Evolutionary conservation across 2,329 filamentous ascomycete species (phyloP).

Genomic region (Mycocentrospora acerina): DNA sequence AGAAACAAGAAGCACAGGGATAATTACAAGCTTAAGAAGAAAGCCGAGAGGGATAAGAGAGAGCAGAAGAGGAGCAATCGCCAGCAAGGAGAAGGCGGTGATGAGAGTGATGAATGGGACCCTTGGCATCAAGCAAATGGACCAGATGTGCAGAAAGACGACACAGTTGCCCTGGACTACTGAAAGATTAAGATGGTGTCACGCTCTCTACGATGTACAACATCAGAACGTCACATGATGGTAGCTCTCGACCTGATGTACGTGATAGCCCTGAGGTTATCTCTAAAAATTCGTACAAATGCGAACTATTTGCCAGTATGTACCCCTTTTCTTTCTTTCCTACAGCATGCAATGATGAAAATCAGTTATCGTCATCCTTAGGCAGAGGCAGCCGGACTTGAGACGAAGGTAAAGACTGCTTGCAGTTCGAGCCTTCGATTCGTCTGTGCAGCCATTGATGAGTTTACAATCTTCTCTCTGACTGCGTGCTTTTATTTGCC

Average conservation of each 20-base stretch:
- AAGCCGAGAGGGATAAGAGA: slow-evolving; percentile 18
- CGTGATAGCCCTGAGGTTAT: too few relatives aligned
- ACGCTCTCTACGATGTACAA: not conserved
- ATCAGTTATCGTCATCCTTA: slow-evolving; percentile 95
- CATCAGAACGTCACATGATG: not conserved
- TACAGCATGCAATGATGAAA: slow-evolving; percentile 71
- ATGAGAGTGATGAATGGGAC: slow-evolving; percentile 45
- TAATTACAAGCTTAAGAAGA: slow-evolving; percentile 28
- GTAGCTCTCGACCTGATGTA: not conserved
- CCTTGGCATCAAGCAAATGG: slow-evolving; percentile 49
- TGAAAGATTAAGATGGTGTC: slow-evolving; percentile 17
- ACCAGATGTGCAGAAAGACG: slow-evolving; percentile 44
- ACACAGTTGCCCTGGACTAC: slow-evolving; percentile 52
- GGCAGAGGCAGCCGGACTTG: slow-evolving; percentile 59
- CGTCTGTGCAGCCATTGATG: slow-evolving; percentile 29
- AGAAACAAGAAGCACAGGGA: slow-evolving; percentile 26
- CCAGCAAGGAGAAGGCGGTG: slow-evolving; percentile 21
- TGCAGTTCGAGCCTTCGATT: slow-evolving; percentile 23
- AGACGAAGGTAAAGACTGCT: slow-evolving; percentile 22
- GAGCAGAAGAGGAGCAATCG: slow-evolving; percentile 18
- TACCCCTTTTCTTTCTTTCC: slow-evolving; percentile 4
- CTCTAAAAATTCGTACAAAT: not conserved
- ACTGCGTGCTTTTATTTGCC: slow-evolving; percentile 10
- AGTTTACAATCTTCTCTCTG: slow-evolving; percentile 43
- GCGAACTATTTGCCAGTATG: slow-evolving; percentile 7